Conservation (phyloP, 345 rosid genomes). For the Dimocarpus longan region DNA sequence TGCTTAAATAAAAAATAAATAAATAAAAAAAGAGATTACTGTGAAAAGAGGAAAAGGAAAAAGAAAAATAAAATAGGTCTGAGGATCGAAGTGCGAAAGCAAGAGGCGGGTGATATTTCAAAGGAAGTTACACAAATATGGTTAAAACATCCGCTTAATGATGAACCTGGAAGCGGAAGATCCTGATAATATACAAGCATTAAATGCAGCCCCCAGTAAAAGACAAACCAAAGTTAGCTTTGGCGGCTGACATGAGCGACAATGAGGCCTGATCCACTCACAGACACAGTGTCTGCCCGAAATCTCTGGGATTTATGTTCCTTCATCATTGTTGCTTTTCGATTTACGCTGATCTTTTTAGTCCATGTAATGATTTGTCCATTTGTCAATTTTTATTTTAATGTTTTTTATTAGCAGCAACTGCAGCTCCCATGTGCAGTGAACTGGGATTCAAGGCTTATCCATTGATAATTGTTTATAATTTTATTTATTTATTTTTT, state of each 20-base stretch:
- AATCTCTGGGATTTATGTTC: background rate
- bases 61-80: too few species aligned
- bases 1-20: too few species aligned
- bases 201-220: constrained; percentile 18
- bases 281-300: background rate
- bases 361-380: background rate
- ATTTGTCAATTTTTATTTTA: too few species aligned
- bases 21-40: too few species aligned
- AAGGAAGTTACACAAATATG: background rate
- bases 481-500: too few species aligned
- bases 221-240: constrained; percentile 15
- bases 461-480: too few species aligned
- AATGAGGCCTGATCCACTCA: background rate
- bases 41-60: too few species aligned
- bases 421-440: background rate
- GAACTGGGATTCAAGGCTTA: background rate
- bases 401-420: too few species aligned
- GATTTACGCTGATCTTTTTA: background rate
- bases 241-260: constrained; percentile 29
- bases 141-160: constrained; percentile 20
- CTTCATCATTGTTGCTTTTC: background rate
- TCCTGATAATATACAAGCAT: constrained; percentile 3
- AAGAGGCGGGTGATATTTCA: background rate
- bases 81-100: background rate
- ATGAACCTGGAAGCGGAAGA: constrained; percentile 19